Percentiles rank a stretch among this genome's conserved stretches.
phyloP scores from a whole-genome alignment of 2,329 filamentous ascomycete species.

The Fusarium tjaetaba region DNA sequence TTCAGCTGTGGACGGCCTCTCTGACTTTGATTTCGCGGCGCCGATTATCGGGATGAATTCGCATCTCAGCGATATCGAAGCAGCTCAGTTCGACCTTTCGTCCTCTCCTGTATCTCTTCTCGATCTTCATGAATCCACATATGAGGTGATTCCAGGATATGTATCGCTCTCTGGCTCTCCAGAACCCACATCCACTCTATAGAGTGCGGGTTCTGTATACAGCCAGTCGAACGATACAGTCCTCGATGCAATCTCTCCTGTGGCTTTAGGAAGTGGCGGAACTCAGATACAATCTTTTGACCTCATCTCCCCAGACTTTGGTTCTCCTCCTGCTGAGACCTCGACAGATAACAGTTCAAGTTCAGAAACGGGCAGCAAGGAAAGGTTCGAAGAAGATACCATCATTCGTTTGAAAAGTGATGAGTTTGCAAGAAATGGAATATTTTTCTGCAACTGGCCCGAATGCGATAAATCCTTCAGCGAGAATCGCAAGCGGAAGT shows the following conservation, averaged over 20 bases:
- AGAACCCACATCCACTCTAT: slow-evolving; percentile 17
- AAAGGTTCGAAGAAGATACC: slow-evolving; percentile 18
- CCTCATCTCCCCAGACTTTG: neutral
- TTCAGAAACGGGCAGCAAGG: neutral
- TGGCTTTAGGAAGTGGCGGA: neutral
- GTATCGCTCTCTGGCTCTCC: slow-evolving; percentile 1
- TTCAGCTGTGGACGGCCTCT: neutral
- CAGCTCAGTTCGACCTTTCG: neutral
- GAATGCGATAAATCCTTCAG: slow-evolving; percentile 6
- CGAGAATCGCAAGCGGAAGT: slow-evolving; percentile 27
- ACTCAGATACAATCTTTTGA: neutral
- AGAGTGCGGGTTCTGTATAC: slow-evolving; percentile 16
- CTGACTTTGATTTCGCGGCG: neutral
- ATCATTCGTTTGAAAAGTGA: slow-evolving; percentile 23
- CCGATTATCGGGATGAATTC: neutral
- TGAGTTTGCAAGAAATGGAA: slow-evolving; percentile 25
- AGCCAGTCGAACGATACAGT: neutral
- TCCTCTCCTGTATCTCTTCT: neutral
- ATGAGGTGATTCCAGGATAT: neutral
- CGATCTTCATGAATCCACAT: neutral
- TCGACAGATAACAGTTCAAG: neutral
- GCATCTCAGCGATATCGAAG: neutral
- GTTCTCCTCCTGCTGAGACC: neutral
- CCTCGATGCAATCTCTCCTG: neutral
- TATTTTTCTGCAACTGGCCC: slow-evolving; percentile 18